Evolutionary conservation across 306 rosid genomes (phyloP), one percentile per base, ranked within the genome.

Genomic region (Benincasa hispida): DNA sequence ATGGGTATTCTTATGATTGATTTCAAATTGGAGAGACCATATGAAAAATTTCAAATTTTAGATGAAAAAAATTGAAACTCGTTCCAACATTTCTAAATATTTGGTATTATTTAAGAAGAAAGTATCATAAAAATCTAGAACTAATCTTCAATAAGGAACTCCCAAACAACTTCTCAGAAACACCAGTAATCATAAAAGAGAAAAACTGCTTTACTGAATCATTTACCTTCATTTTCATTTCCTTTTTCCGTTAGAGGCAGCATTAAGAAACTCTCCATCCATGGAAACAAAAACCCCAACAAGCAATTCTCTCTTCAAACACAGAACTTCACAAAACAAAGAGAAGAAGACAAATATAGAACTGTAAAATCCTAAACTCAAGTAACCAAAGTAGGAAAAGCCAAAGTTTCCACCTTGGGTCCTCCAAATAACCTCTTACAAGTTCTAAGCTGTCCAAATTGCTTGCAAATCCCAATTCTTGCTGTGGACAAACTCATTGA

Each of bases 381-480:
- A 75, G 67, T 3, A 8, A 75, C 61, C 63, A 75, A 75, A 56
- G 78, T 8, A 75, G 78, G 78, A 22, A 75, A 56, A 6, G 28
- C 10, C 27, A 57, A 75, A 74, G 79, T 28, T n/a, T 69, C 61
- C 76, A 75, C 87, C 66, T 87, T 86, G 5, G 61, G 0, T 50
- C 11, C 0, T 30, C 85, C 81, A 82, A 88, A 85, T 82, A 89
- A 19, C 56, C 78, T 41, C 82, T 82, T 90, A 86, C 87, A 88
- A 42, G 87, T 83, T 77, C 79, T 91, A 50, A 88, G 25, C 42
- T 87, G 96, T 81, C 50, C 42, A 47, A 91, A 77, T 59, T 82
- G 86, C 75, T 84, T 87, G 32, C 76, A 87, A 53, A 91, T 76
- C 1, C 89, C 70, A 78, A 80, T 57, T 86, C 79, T 88, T 41